Conservation (phyloP, 75 land plant genomes). For the Azolla pinnata region DNA sequence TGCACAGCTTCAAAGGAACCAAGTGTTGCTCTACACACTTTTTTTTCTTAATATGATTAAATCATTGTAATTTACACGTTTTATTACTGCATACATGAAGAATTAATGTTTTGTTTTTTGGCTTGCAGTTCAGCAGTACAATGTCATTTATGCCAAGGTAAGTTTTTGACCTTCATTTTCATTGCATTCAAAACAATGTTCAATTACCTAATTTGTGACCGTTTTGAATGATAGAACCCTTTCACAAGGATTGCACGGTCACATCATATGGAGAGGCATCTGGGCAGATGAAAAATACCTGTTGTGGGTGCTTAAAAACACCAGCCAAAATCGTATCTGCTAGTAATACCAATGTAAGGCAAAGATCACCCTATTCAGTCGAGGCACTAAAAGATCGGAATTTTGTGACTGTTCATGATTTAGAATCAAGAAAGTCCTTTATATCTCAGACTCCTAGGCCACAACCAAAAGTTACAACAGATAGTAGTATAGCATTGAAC, state of each 20-base stretch:
- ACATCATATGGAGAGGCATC: slow-evolving; percentile 8
- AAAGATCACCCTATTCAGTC: too few relatives aligned
- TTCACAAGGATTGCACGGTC: slow-evolving; percentile 27
- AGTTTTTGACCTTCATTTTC: background rate
- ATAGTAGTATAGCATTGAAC: too few relatives aligned
- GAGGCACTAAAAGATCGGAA: too few relatives aligned
- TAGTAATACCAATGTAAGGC: too few relatives aligned
- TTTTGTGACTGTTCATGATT: too few relatives aligned
- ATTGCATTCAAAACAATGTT: background rate
- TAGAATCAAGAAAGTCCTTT: too few relatives aligned
- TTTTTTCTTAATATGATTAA: background rate
- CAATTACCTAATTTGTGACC: background rate
- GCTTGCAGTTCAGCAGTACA: slow-evolving; percentile 38
- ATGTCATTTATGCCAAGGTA: slow-evolving; percentile 53
- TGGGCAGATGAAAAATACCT: slow-evolving; percentile 34
- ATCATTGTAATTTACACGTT: background rate
- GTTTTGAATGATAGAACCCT: slow-evolving; percentile 28
- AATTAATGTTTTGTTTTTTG: background rate
- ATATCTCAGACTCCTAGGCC: too few relatives aligned
- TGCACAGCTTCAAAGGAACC: too few relatives aligned
- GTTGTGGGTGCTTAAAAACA: too few relatives aligned
- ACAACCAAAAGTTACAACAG: too few relatives aligned
- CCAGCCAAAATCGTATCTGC: too few relatives aligned
- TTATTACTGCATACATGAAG: background rate
- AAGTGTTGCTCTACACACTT: background rate